Evolutionary conservation across 805 yeast species (phyloP), one percentile per base, ranked within the genome.

Genomic region (Huiozyma sinensis): DNA sequence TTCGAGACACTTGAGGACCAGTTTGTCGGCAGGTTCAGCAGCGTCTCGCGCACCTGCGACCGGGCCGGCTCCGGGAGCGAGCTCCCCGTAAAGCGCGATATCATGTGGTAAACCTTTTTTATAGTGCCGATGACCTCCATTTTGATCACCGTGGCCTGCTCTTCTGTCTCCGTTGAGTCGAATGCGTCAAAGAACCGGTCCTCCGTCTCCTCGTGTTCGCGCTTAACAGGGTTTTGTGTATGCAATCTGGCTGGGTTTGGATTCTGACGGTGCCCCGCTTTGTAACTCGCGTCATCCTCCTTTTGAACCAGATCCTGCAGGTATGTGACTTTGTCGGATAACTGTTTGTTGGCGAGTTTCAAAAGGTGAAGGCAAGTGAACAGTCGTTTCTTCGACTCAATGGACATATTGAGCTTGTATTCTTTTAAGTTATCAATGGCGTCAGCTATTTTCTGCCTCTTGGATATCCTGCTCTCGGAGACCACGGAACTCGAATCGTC

Each of bases 81-180:
- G 47, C 71, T 76, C 0, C 89, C 87, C 1, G 88, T 84, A 52
- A 86, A 85, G 50, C 83, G 84, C 4, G 97, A 85, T 8, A 92
- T 83, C 34, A 90, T 77, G 36, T 79, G 77, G 33, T 89, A 88
- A 39, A 88, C 87, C 58, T 87, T 90, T 60, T 86, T 85, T 28
- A 92, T 89, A 0, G 97, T 92, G 0, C 83, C 75, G 7, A 89
- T 81, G 33, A 90, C 86, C 52, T 90, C 98, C 51, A 79, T 75
- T 50, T 85, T 83, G 33, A 89, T 72, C 38, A 77, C 68, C 7
- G 59, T 55, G 10, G 64, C 54, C 37, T 49, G 55, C 38, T 49
- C 60, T 47, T 53, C 55, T 7, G 46, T 45, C 37, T 46, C 57
- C 8, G 46, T 48, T 1, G 51, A 46, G 46, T 50, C 65, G 9